These are phyloP conservation scores for Penium margaritaceum DNA, from an alignment of 139 green algal species.

Conservation along the genomic window DNA sequence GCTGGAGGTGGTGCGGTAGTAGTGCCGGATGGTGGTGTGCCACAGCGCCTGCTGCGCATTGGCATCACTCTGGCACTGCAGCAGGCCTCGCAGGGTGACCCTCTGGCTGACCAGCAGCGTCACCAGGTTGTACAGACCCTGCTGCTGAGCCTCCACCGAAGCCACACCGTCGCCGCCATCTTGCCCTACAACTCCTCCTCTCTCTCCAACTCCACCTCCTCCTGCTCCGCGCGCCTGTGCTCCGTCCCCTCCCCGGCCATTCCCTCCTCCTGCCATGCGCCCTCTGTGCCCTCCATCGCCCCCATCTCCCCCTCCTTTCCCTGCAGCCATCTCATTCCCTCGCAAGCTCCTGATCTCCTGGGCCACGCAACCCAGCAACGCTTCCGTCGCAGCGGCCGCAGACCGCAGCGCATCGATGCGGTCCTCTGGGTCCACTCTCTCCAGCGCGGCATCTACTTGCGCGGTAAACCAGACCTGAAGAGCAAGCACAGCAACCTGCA, in stretches of 20 bases:
- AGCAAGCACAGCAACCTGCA: slow-evolving; percentile 29
- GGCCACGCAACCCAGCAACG: slow-evolving; percentile 15
- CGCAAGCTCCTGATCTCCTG: not conserved
- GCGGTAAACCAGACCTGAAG: slow-evolving; percentile 21
- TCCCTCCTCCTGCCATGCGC: not conserved
- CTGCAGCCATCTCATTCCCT: not conserved
- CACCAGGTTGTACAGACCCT: slow-evolving; percentile 26
- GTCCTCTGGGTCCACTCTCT: not conserved
- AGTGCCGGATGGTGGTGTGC: no score
- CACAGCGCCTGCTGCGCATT: not conserved
- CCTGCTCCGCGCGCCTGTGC: not conserved
- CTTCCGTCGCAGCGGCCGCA: not conserved
- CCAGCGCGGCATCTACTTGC: not conserved
- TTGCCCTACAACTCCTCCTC: not conserved
- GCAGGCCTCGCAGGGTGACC: not conserved
- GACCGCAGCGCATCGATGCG: not conserved
- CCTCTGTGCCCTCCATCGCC: not conserved
- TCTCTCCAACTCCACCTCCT: not conserved
- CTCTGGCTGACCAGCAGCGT: slow-evolving; percentile 36
- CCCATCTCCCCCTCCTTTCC: slow-evolving; percentile 2
- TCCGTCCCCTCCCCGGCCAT: not conserved
- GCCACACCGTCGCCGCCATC: not conserved
- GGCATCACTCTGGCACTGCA: not conserved
- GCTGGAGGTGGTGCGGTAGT: no score
- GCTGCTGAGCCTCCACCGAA: not conserved